These are phyloP conservation scores for Lagerstroemia speciosa DNA, from an alignment of 345 rosid species.

Conservation along the genomic window DNA sequence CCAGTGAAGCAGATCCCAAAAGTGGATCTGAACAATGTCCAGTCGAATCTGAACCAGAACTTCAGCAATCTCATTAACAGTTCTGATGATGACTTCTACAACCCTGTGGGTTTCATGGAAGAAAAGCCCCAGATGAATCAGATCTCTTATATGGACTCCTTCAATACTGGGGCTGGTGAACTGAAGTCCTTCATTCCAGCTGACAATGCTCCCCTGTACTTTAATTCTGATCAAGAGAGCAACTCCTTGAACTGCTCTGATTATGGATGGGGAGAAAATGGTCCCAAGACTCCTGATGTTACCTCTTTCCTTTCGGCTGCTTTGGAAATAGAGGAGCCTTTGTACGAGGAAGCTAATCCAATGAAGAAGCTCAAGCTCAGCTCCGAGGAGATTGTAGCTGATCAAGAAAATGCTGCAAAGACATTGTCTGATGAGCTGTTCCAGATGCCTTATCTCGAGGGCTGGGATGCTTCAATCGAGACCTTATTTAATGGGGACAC, in stretches of 20 bases:
- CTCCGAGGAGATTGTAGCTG: conserved; percentile 22
- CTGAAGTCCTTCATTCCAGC: conserved; percentile 22
- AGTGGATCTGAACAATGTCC: conserved; percentile 23
- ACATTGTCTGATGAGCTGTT: conserved; percentile 57
- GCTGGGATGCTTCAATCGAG: conserved; percentile 69
- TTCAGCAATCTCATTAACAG: conserved; percentile 24
- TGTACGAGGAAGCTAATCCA: conserved; percentile 54
- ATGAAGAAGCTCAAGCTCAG: conserved; percentile 41
- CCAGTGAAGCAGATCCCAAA: conserved; percentile 33
- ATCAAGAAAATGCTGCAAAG: conserved; percentile 21
- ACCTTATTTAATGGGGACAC: conserved; percentile 46
- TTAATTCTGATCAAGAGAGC: conserved; percentile 86
- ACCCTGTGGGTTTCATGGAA: conserved; percentile 38
- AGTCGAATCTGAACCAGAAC: conserved; percentile 29
- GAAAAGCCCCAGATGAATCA: conserved; percentile 61
- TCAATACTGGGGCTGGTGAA: conserved; percentile 22
- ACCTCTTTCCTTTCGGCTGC: conserved; percentile 44
- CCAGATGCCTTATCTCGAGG: conserved; percentile 42
- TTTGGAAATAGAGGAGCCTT: conserved; percentile 38
- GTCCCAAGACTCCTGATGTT: conserved; percentile 68
- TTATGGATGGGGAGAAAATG: conserved; percentile 68
- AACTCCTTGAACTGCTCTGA: conserved; percentile 74
- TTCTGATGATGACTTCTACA: conserved; percentile 37
- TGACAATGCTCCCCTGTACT: conserved; percentile 34
- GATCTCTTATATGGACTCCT: conserved; percentile 29